Evolutionary conservation across 2,329 filamentous ascomycete genomes (phyloP).

Genomic region (Trichoderma koningii): DNA sequence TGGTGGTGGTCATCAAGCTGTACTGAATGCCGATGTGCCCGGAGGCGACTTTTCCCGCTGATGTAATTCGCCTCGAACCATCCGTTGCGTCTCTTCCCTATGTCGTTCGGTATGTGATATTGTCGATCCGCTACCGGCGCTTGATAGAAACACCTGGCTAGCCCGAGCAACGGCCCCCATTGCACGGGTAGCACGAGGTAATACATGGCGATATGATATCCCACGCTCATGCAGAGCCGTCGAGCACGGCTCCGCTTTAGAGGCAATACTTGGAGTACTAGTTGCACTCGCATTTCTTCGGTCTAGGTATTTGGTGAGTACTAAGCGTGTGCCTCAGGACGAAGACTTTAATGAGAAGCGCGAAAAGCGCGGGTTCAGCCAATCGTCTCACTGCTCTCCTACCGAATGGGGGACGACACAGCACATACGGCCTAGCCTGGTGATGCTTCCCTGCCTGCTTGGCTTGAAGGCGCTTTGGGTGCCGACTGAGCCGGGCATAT

Average conservation of each 20-base stretch:
- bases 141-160: background rate
- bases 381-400: background rate
- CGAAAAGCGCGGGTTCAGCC: constrained; percentile 13
- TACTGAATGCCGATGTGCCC: background rate
- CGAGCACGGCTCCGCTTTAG: no score
- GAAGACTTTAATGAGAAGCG: background rate
- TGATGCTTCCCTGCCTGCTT: background rate
- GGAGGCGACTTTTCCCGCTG: background rate
- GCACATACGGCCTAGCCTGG: constrained; percentile 1
- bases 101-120: background rate
- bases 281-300: no score
- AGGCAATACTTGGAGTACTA: no score
- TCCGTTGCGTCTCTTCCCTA: background rate
- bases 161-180: background rate
- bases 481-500: constrained; percentile 14
- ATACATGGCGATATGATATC: no score
- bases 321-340: background rate
- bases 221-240: no score
- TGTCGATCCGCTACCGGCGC: background rate
- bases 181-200: background rate
- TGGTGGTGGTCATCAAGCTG: background rate
- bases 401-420: background rate
- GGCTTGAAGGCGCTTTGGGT: background rate
- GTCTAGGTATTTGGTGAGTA: no score
- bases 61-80: no score